Base-by-base conservation (phyloP, 2,329 filamentous ascomycete genomes). In the Sporothrix humicola region DNA sequence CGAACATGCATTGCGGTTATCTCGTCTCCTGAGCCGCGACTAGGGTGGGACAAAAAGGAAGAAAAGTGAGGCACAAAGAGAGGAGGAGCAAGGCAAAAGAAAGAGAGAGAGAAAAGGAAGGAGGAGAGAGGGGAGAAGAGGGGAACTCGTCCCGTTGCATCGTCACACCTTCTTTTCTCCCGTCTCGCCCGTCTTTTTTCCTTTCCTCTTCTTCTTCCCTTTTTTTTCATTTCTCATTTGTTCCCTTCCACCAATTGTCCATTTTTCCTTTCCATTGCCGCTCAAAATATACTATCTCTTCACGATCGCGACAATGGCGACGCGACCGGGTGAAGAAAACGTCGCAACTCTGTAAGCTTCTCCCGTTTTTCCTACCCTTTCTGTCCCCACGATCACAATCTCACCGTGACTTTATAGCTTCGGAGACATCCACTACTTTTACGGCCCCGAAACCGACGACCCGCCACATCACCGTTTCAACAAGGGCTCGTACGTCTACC, bases 401-500 rank as follows among this genome's bases (percentile, higher is more conserved):
- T 13, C n/a, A 3, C 54, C 59, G 5, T 50, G 37, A 37, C 44
- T 8, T 63, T 26, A 15, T 76, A 95, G 92, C 78, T 94, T 93
- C 79, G 91, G 88, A 76, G 93, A 95, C 79, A 80, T 94, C 72
- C 93, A 95, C 81, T 95, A 94, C 82, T 94, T 90, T 82, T 93
- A 94, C 82, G 87, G 88, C 37, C 87, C 90, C n/a, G 90, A 91
- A 2, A 85, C 86, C 6, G 85, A 87, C 73, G 89, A 87, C 73
- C 92, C 92, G 44, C 89, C 87, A n/a, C 93, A 95, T 81, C 91
- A 95, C 81, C 90, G 92, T 70, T 95, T 95, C 81, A 91, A 93
- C 81, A 92, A 92, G 80, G 88, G 90, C 65, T 94, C 92, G 8
- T 95, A 95, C 80, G 87, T 95, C 73, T 95, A 95, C 79, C 84